Base-by-base conservation (phyloP, 78 protist species). In the Pigoraptor vietnamica region DNA sequence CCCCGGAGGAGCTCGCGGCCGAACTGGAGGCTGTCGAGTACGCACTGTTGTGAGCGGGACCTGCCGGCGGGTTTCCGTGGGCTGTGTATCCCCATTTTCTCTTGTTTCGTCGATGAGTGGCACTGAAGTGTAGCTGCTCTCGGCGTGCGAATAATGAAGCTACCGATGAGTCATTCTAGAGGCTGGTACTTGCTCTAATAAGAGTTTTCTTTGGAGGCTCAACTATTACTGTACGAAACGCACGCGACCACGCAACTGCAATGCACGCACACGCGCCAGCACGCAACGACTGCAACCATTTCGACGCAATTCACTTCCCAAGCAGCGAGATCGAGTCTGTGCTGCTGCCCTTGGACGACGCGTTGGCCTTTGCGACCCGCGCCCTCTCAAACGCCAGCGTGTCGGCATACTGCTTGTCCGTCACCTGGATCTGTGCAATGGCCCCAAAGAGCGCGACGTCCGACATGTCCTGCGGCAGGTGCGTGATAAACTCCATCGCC, bases 401-500 rank as follows among this genome's bases (percentile, higher is more conserved):
- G 38, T 39, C 89, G 67, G 40, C 40, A 36, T 1, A 86, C 67
- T 38, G 89, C 40, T 9, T 14, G 32, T 23, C 19, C 38, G 67
- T 86, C 23, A 86, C n/a, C 37, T 9, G 21, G 10, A 86, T 39
- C 2, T 0, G 24, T 33, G 0, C 19, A 37, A 86, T 86, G 40
- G 14, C 37, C 23, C 19, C 24, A 23, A 86, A 86, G 23, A 91
- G 82, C 34, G 10, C 21, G 1, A 38, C 81, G 37, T 23, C 92
- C 39, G 10, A 0, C 92, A 91, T 35, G 40, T 81, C 79, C 39
- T 10, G 39, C 6, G 92, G 92, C 1, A 91, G 40, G 56, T 81
- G 89, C 32, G 82, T 81, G 37, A 91, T 33, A 6, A 39, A 81
- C 29, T 81, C 86, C 23, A 39, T 37, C 67, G 0, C 0, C 25